phyloP scores from a whole-genome alignment of 257 asterid genomes.

The Gardenia jasminoides region DNA sequence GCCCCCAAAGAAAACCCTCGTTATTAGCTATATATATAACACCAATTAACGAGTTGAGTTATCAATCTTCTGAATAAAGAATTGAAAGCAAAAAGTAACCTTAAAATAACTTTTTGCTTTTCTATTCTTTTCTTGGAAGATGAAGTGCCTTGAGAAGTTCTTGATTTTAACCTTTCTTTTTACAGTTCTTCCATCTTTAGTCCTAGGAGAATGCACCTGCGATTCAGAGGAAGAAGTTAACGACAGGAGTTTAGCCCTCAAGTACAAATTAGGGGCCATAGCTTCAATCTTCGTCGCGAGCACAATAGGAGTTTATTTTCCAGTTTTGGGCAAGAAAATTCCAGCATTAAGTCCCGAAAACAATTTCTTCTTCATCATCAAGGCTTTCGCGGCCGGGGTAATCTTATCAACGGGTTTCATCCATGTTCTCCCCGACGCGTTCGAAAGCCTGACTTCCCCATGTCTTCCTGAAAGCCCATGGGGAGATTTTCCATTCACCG shows the following conservation, averaged over 20 bases:
- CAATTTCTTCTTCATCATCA: slow-evolving; percentile 25
- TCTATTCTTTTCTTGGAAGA: no score
- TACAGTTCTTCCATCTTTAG: neutral
- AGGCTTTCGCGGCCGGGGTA: slow-evolving; percentile 39
- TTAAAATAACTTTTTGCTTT: no score
- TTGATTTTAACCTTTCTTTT: neutral
- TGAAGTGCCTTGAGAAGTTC: no score
- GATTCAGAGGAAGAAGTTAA: neutral
- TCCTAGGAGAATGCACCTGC: slow-evolving; percentile 16
- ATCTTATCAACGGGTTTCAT: slow-evolving; percentile 34
- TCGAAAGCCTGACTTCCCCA: slow-evolving; percentile 13
- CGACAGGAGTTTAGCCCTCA: slow-evolving; percentile 11
- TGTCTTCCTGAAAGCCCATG: slow-evolving; percentile 6
- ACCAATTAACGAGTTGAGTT: no score
- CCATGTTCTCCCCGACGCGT: slow-evolving; percentile 31
- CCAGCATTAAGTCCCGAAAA: slow-evolving; percentile 24
- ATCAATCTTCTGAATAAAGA: no score
- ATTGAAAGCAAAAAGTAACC: no score
- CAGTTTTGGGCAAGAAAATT: slow-evolving; percentile 16
- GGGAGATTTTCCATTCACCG: slow-evolving; percentile 19
- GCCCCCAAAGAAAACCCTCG: no score
- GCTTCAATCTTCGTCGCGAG: slow-evolving; percentile 18
- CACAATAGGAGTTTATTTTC: slow-evolving; percentile 19
- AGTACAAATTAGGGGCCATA: slow-evolving; percentile 22
- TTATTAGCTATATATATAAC: no score